Evolutionary conservation across 495 filamentous ascomycete species (phyloP), one percentile per base, ranked within the genome.

Genomic region (Aspergillus funiculosus): DNA sequence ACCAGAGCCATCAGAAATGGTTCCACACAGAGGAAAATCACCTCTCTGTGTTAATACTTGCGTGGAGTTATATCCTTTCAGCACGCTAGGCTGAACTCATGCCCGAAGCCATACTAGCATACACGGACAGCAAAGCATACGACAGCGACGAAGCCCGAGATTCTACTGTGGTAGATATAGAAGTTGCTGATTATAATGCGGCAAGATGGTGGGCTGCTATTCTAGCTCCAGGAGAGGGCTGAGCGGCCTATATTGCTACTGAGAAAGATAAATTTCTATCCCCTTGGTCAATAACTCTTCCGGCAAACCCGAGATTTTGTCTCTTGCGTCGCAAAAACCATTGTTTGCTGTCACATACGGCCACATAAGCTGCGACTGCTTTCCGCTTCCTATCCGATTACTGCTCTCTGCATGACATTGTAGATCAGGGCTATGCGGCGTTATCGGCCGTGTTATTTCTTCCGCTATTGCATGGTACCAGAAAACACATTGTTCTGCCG

Each of bases 261-360:
- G 22, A 24, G 2, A 31, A 32, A 22, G 27, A 20, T 19, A 43
- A 32, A 22, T 43, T 31, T 24, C 27, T 17, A 28, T 30, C 39
- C 1, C 39, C 39, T 24, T 43, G 39, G 39, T 43, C 39, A 32
- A 32, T 43, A 43, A 15, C 39, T 32, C 39, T 43, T 43, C 39
- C 27, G 19, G 27, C 27, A 22, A 24, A 29, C 18, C 39, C 14
- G 25, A 29, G n/a, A 30, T 41, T 43, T 28, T 9, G 18, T 2
- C 26, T 43, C 15, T 43, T 13, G 2, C 26, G 24, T 24, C 27
- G 2, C 18, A 43, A 30, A 8, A 15, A 21, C 26, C 4, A 31
- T 6, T 31, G 15, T 24, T 43, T 10, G 27, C 39, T 22, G 4
- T 43, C 28, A 24, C 27, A 43, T 22, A 43, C 27, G 11, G 18